These are phyloP conservation scores for Trichoderma virens DNA, from an alignment of 495 filamentous ascomycete genomes.

Conservation along the genomic window DNA sequence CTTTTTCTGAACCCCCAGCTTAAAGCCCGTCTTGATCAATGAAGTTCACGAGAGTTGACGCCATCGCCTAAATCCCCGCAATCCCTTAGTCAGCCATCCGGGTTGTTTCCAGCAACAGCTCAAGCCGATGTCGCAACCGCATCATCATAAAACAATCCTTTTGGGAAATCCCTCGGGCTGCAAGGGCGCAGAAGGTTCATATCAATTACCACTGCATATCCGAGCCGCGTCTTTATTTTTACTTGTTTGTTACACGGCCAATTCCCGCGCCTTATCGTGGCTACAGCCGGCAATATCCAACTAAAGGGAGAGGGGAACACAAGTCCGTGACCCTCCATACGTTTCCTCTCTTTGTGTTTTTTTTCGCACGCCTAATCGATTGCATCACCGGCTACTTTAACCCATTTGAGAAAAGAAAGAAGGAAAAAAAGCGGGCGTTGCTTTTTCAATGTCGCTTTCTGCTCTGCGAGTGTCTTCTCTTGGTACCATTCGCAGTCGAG, in stretches of 20 bases:
- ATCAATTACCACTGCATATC: no score
- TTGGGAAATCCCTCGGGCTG: no score
- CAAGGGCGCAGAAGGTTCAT: no score
- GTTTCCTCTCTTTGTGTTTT: not conserved
- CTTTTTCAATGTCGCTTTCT: constrained; percentile 11
- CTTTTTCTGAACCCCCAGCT: not conserved
- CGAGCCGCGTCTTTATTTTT: no score
- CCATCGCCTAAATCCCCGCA: not conserved
- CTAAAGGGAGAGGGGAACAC: not conserved
- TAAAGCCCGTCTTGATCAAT: not conserved
- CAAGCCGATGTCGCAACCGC: constrained; percentile 5
- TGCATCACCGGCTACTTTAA: not conserved
- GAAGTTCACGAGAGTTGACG: not conserved
- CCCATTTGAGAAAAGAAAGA: not conserved
- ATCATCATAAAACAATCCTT: not conserved
- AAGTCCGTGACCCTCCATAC: no score
- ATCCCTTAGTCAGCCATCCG: not conserved
- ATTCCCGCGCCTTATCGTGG: no score
- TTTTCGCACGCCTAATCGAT: not conserved
- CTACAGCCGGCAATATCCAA: not conserved
- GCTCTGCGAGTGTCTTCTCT: constrained; percentile 3
- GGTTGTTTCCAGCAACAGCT: not conserved
- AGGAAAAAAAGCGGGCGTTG: constrained; percentile 1
- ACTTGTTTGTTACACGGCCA: no score
- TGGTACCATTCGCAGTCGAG: not conserved